A percentile compares a stretch with the other conserved stretches of the same genome.
Conservation (phyloP, 805 yeast species). For the Huiozyma sinensis region DNA sequence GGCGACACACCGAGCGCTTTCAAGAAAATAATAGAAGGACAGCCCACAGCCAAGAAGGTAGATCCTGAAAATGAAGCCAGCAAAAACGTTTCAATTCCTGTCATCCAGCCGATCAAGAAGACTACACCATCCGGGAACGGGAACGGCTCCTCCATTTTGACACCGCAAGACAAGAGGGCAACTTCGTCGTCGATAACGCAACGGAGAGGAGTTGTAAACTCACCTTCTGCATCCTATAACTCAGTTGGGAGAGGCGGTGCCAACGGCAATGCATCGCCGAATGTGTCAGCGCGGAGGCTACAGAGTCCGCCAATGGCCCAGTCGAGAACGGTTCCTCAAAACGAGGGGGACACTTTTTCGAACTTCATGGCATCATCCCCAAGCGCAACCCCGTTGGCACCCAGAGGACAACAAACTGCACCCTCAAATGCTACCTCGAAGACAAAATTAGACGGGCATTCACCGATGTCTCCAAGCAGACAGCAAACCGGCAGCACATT, state of each 20-base stretch:
- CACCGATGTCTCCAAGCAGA: background rate
- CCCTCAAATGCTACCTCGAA: background rate
- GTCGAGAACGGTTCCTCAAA: background rate
- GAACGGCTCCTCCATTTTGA: slow-evolving; percentile 1
- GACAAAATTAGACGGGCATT: background rate
- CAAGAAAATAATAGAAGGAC: slow-evolving; percentile 14
- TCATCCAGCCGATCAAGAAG: slow-evolving; percentile 19
- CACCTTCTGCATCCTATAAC: background rate
- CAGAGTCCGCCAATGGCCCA: background rate
- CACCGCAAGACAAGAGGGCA: background rate
- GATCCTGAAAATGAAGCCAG: slow-evolving; percentile 20
- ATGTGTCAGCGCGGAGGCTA: background rate
- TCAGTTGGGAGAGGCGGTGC: background rate
- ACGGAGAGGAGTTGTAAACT: background rate
- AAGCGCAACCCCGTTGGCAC: background rate
- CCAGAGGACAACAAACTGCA: background rate
- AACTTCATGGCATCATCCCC: background rate
- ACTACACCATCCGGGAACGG: background rate
- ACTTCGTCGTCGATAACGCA: background rate
- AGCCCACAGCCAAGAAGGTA: slow-evolving; percentile 5
- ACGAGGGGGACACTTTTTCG: no score
- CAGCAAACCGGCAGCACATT: slow-evolving; percentile 6
- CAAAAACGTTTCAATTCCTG: slow-evolving; percentile 14
- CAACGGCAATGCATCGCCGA: background rate
- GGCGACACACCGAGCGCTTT: slow-evolving; percentile 16